Evolutionary conservation across 2,329 filamentous ascomycete genomes (phyloP).

Genomic region (Colletotrichum sp.): DNA sequence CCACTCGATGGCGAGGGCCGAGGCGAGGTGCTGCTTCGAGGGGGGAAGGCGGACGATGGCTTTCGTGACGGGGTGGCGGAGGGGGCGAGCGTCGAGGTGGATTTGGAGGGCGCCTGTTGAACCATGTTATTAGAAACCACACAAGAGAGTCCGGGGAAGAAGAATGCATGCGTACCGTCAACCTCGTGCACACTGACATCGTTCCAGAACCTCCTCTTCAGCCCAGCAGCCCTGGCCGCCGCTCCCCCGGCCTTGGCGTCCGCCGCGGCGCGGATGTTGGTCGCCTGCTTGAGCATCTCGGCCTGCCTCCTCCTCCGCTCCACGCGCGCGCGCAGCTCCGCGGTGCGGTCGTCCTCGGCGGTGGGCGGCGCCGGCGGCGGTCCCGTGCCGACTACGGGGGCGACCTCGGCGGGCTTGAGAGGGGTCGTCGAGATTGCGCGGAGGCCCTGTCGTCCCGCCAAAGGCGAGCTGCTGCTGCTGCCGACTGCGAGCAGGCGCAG

Average conservation of each 20-base stretch:
- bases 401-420: slow-evolving; percentile 48
- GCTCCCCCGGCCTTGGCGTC: slow-evolving; percentile 29
- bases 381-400: slow-evolving; percentile 59
- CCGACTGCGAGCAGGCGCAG: slow-evolving; percentile 27
- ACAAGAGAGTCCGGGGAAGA: not conserved
- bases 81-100: slow-evolving; percentile 77
- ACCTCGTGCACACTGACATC: slow-evolving; percentile 74
- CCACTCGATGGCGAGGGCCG: slow-evolving; percentile 92
- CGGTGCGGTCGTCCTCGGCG: slow-evolving; percentile 35
- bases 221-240: slow-evolving; percentile 43
- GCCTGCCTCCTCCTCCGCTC: slow-evolving; percentile 59
- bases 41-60: slow-evolving; percentile 72
- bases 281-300: slow-evolving; percentile 57
- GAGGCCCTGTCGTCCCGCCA: slow-evolving; percentile 28
- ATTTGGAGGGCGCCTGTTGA: slow-evolving; percentile 58
- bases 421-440: slow-evolving; percentile 30
- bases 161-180: slow-evolving; percentile 53
- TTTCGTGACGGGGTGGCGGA: slow-evolving; percentile 79
- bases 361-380: slow-evolving; percentile 63
- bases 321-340: slow-evolving; percentile 40
- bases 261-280: slow-evolving; percentile 44
- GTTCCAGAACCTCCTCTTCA: slow-evolving; percentile 86
- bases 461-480: not conserved
- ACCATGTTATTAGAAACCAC: not conserved
- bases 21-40: slow-evolving; percentile 80